These are phyloP conservation scores for Neurospora hispaniola DNA, from an alignment of 495 filamentous ascomycete genomes.

Conservation along the genomic window DNA sequence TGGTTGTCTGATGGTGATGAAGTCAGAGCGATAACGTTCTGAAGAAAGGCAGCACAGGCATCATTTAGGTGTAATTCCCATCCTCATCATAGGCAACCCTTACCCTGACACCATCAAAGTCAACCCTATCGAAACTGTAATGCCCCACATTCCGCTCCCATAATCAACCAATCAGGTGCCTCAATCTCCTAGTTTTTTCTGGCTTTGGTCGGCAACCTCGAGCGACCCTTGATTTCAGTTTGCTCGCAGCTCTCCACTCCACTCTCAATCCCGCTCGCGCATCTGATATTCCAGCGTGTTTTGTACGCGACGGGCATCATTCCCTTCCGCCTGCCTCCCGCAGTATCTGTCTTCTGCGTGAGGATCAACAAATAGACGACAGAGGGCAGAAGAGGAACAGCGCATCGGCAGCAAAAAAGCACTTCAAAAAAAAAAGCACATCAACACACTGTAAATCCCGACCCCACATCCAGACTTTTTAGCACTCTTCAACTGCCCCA, in stretches of 20 bases:
- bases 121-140: neutral
- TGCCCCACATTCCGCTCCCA: neutral
- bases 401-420: neutral
- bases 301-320: neutral
- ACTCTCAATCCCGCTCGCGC: neutral
- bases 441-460: neutral
- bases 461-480: neutral
- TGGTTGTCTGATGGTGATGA: neutral
- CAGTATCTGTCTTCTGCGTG: neutral
- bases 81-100: neutral
- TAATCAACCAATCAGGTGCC: neutral
- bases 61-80: neutral
- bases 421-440: neutral
- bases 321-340: neutral
- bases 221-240: neutral
- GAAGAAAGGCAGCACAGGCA: neutral
- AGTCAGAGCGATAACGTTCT: neutral
- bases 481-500: neutral
- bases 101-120: neutral
- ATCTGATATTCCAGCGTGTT: neutral
- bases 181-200: slow-evolving; percentile 2
- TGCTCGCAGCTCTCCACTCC: neutral
- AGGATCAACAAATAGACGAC: neutral
- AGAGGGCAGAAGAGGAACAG: neutral
- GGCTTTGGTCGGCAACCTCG: neutral